Conservation (phyloP, 495 filamentous ascomycete species). For the Amniculicola lignicola region DNA sequence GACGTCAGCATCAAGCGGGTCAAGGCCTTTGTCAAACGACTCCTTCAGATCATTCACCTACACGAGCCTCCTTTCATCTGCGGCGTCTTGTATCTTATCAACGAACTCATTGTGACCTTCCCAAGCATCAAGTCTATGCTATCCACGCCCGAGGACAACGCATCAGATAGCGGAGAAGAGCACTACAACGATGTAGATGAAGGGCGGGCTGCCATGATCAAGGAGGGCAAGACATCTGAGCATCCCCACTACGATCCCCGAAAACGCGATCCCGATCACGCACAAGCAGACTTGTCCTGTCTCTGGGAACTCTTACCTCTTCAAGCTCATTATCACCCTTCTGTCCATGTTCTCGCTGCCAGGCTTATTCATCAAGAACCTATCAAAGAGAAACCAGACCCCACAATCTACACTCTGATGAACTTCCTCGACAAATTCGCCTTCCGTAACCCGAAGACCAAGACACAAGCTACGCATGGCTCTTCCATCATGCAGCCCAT, state of each 20-base stretch:
- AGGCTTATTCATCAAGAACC: conserved; percentile 62
- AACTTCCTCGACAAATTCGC: conserved; percentile 97
- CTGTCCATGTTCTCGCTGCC: conserved; percentile 81
- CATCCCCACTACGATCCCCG: conserved; percentile 67
- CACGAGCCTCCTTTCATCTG: conserved; percentile 92
- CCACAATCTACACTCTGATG: conserved; percentile 80
- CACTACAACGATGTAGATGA: conserved; percentile 68
- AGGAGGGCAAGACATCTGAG: conserved; percentile 9
- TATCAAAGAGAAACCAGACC: conserved; percentile 81
- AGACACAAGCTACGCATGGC: conserved; percentile 58
- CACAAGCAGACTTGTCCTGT: conserved; percentile 84
- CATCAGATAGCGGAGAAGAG: conserved; percentile 67
- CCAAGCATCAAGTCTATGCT: conserved; percentile 70
- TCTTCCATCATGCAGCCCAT: conserved; percentile 95
- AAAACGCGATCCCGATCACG: conserved; percentile 86
- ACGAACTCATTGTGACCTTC: conserved; percentile 73
- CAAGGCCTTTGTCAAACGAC: conserved; percentile 86
- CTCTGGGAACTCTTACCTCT: conserved; percentile 86
- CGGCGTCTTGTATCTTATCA: conserved; percentile 80
- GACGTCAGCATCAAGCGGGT: conserved; percentile 84
- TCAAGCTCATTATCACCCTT: conserved; percentile 83
- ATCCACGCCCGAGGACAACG: conserved; percentile 67
- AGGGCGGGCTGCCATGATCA: conserved; percentile 46
- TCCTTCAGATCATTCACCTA: conserved; percentile 78
- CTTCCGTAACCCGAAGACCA: conserved; percentile 82